Conservation (phyloP, 495 filamentous ascomycete species). For the Tuber aestivum region DNA sequence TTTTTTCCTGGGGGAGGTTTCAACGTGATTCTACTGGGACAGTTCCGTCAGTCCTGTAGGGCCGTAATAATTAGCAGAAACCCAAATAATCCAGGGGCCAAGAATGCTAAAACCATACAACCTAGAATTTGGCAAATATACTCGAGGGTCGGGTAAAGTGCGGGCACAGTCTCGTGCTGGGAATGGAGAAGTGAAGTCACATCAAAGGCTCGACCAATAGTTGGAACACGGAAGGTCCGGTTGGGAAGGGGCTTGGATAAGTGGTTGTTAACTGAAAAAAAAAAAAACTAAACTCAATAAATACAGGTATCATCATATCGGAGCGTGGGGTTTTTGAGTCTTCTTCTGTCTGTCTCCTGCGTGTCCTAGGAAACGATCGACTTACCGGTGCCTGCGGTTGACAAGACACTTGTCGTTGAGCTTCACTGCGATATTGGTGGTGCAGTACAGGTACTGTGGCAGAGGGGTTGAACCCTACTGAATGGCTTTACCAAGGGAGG, state of each 20-base stretch:
- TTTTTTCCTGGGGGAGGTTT: neutral
- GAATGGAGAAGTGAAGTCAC: neutral
- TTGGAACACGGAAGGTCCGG: neutral
- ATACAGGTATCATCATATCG: too few relatives aligned
- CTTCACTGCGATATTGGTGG: too few relatives aligned
- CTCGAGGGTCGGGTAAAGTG: neutral
- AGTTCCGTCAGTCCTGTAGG: neutral
- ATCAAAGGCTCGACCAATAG: neutral
- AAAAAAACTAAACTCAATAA: too few relatives aligned
- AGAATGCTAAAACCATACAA: neutral
- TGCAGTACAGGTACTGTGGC: too few relatives aligned
- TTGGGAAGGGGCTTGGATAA: neutral
- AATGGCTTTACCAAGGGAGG: neutral
- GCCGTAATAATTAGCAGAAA: neutral
- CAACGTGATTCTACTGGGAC: neutral
- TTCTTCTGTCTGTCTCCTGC: neutral
- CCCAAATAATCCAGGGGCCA: neutral
- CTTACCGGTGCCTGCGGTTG: neutral
- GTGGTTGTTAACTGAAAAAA: too few relatives aligned
- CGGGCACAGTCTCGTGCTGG: neutral
- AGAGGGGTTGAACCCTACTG: neutral
- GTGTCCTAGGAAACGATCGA: neutral
- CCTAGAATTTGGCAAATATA: constrained; percentile 1
- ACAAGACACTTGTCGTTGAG: neutral
- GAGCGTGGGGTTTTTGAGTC: neutral